A percentile compares a stretch with the other conserved stretches of the same genome.
Evolutionary conservation across 768 basidiomycete species (phyloP).

Genomic region (Roridomyces roridus): DNA sequence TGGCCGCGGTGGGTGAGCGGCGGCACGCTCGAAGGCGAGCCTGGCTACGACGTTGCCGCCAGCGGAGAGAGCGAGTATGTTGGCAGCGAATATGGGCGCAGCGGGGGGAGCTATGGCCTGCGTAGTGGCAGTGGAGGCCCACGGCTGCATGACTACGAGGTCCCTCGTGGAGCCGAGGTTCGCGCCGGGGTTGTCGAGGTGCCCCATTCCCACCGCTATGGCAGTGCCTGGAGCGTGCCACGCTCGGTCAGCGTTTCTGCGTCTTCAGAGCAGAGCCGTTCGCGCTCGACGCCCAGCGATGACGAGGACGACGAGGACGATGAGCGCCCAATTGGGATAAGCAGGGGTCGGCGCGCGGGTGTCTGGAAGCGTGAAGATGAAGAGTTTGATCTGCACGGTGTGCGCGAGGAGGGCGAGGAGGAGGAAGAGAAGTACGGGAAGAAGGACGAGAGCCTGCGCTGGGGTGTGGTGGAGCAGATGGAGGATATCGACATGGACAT

Average conservation of each 20-base stretch:
- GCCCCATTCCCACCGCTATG: constrained; percentile 61
- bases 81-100: background rate
- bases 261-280: constrained; percentile 35
- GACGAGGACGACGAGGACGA: constrained; percentile 34
- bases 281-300: constrained; percentile 36
- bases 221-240: constrained; percentile 59
- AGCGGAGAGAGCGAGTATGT: background rate
- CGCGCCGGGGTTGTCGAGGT: constrained; percentile 59
- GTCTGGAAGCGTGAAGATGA: constrained; percentile 51
- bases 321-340: constrained; percentile 22
- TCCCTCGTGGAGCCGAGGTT: constrained; percentile 43
- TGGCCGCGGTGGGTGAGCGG: constrained; percentile 89
- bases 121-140: constrained; percentile 45
- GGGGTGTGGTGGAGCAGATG: constrained; percentile 41
- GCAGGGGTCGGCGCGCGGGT: constrained; percentile 30
- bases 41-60: background rate
- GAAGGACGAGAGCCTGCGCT: constrained; percentile 47
- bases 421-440: constrained; percentile 36
- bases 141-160: constrained; percentile 68
- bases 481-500: constrained; percentile 73
- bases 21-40: constrained; percentile 52
- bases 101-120: constrained; percentile 27
- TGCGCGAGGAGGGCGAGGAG: constrained; percentile 55
- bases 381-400: constrained; percentile 34
- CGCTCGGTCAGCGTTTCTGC: constrained; percentile 57